Conservation (phyloP, 2,329 filamentous ascomycete species). For the Aureobasidium subglaciale region DNA sequence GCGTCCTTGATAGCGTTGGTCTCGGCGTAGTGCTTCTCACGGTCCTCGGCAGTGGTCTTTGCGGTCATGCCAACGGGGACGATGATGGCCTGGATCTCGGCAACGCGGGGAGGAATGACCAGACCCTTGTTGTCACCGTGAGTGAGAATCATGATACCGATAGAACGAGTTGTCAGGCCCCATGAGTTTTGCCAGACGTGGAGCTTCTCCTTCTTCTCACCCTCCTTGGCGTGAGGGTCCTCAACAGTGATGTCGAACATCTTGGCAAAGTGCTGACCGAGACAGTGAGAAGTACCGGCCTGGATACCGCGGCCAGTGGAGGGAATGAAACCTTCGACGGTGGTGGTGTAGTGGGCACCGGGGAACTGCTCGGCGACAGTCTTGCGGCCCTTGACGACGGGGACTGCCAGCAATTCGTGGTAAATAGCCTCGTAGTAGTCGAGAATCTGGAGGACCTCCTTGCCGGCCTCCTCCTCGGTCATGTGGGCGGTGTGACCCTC, state of each 20-base stretch:
- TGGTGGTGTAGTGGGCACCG: conserved; percentile 92
- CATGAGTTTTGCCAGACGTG: conserved; percentile 98
- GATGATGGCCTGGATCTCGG: conserved; percentile 77
- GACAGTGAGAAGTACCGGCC: conserved; percentile 85
- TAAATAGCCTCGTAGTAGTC: conserved; percentile 90
- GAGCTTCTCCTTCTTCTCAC: conserved; percentile 70
- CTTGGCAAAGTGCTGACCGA: conserved; percentile 97
- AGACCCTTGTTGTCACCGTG: conserved; percentile 94
- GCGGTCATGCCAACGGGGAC: conserved; percentile 90
- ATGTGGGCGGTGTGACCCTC: conserved; percentile 92
- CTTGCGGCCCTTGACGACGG: conserved; percentile 88
- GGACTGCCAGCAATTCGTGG: conserved; percentile 86
- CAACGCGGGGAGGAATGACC: conserved; percentile 83
- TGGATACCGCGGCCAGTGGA: conserved; percentile 94
- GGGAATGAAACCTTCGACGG: conserved; percentile 93
- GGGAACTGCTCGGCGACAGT: conserved; percentile 98
- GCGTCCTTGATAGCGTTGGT: conserved; percentile 63
- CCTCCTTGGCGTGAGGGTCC: conserved; percentile 64
- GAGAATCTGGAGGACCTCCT: conserved; percentile 87
- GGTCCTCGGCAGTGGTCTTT: conserved; percentile 74
- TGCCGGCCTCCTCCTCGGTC: conserved; percentile 69
- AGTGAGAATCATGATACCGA: conserved; percentile 98
- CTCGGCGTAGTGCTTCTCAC: conserved; percentile 66
- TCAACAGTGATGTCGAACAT: conserved; percentile 99
- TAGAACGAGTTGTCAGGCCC: conserved; percentile 93